Conservation (phyloP, 2,329 filamentous ascomycete species). For the Cladophialophora chaetospira region DNA sequence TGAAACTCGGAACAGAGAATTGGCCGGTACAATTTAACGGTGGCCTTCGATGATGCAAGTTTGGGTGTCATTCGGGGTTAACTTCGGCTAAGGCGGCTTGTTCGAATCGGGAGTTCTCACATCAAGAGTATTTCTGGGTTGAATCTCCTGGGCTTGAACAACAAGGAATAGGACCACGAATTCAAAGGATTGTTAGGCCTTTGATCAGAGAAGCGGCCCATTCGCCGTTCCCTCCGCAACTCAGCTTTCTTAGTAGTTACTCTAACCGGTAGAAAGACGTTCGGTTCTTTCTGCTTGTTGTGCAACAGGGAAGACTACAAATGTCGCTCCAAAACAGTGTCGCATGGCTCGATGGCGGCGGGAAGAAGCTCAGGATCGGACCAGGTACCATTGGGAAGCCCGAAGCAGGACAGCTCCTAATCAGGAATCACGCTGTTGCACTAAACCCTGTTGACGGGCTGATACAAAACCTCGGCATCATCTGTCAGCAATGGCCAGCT, state of each 20-base stretch:
- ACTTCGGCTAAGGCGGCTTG: neutral
- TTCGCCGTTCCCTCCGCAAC: neutral
- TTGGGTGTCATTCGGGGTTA: neutral
- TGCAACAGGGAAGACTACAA: neutral
- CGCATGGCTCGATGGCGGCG: slow-evolving; percentile 8
- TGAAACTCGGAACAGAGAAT: neutral
- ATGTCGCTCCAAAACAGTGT: neutral
- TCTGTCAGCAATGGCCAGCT: too few species aligned
- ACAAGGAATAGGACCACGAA: neutral
- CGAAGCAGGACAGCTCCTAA: too few species aligned
- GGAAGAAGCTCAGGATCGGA: slow-evolving; percentile 24
- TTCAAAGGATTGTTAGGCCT: neutral
- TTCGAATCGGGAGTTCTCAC: neutral
- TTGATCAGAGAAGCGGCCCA: neutral
- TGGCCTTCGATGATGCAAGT: neutral
- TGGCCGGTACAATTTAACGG: neutral
- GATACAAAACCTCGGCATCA: too few species aligned
- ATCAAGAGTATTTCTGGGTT: neutral
- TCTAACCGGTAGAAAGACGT: neutral
- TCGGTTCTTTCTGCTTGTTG: too few species aligned
- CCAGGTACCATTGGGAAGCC: slow-evolving; percentile 18
- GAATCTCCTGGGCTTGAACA: too few species aligned
- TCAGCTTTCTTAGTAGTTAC: neutral
- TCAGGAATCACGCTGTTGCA: too few species aligned
- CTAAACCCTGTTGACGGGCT: too few species aligned